Percentiles rank a stretch among this genome's conserved stretches.
Conservation (phyloP, 192 early-diverging fungal species). For the Phycomyces blakesleeanus region DNA sequence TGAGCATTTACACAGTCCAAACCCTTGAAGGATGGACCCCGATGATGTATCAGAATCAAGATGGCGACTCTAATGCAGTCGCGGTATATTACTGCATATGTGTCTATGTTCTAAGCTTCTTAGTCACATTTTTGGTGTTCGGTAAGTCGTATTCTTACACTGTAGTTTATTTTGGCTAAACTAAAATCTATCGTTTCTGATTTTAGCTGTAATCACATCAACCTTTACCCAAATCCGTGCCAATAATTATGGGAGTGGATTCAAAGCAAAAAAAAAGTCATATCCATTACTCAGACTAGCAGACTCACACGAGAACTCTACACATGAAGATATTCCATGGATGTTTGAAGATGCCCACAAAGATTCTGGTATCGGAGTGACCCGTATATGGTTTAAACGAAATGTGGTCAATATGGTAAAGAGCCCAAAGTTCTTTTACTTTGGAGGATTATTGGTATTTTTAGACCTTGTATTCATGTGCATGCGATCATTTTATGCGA, state of each 20-base stretch:
- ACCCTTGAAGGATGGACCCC: constrained; percentile 49
- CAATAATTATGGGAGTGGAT: constrained; percentile 40
- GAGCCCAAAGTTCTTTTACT: constrained; percentile 25
- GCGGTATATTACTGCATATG: constrained; percentile 48
- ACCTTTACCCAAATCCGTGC: constrained; percentile 53
- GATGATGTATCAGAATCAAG: constrained; percentile 50
- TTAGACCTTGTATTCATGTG: constrained; percentile 45
- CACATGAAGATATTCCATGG: constrained; percentile 15
- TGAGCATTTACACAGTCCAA: constrained; percentile 47
- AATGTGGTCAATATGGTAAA: constrained; percentile 16
- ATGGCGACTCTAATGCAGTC: constrained; percentile 40
- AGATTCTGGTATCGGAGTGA: background rate
- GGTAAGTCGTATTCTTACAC: constrained; percentile 3
- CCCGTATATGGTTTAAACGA: background rate
- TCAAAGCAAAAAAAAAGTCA: constrained; percentile 38
- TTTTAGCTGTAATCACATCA: constrained; percentile 55
- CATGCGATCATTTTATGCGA: constrained; percentile 33
- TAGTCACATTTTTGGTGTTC: constrained; percentile 47
- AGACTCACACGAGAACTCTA: background rate
- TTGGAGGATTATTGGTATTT: constrained; percentile 37
- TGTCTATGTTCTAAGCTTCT: constrained; percentile 47
- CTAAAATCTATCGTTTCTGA: background rate
- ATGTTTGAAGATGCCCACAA: constrained; percentile 14
- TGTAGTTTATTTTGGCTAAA: background rate
- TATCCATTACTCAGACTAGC: constrained; percentile 12